Base-by-base conservation (phyloP, 2,329 filamentous ascomycete species). In the Bipolaris oryzae region DNA sequence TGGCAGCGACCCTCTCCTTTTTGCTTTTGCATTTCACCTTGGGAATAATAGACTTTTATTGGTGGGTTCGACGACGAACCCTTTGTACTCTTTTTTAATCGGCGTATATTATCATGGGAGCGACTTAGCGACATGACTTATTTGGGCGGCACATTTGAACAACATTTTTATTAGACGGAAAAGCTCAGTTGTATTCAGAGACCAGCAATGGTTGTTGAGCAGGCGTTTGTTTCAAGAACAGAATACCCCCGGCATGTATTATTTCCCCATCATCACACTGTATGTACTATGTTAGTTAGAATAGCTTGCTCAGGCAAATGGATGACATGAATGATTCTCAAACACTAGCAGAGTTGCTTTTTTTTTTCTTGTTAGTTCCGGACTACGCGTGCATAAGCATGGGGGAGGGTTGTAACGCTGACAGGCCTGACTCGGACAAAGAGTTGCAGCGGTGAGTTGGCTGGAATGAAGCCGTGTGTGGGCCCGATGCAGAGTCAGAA, bases 161-260 rank as follows among this genome's bases (percentile, higher is more conserved):
- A 50, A 49, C 25, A 49, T 39, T 62, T 60, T 50, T 58, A 50
- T 48, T 70, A 67, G 66, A 67, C 48, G 57, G 55, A 63, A 42
- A 66, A 51, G 56, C 54, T 61, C 57, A 47, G 55, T 49, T 53
- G 50, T 53, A 49, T 45, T 9, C 25, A 45, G 55, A 59, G 35
- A 55, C 66, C 60, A 66, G 61, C 61, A 54, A 60, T 62, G 61
- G 67, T 61, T 5, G 20, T 53, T 52, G 64, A 64, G 66, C 66
- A 57, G 67, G 66, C 67, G 67, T 70, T 69, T 65, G 50, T 60
- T 47, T 47, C 41, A 61, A 60, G 59, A 60, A 65, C 60, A 62
- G 31, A 68, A 69, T 69, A 69, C n/a, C 67, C 67, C 61, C 50
- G 50, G 60, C 58, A 59, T 56, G 60, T 58, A 34, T 45, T 60